A percentile compares a stretch with the other conserved stretches of the same genome.
Conservation (phyloP, 2,329 filamentous ascomycete genomes). For the Diplodia scrobiculata region DNA sequence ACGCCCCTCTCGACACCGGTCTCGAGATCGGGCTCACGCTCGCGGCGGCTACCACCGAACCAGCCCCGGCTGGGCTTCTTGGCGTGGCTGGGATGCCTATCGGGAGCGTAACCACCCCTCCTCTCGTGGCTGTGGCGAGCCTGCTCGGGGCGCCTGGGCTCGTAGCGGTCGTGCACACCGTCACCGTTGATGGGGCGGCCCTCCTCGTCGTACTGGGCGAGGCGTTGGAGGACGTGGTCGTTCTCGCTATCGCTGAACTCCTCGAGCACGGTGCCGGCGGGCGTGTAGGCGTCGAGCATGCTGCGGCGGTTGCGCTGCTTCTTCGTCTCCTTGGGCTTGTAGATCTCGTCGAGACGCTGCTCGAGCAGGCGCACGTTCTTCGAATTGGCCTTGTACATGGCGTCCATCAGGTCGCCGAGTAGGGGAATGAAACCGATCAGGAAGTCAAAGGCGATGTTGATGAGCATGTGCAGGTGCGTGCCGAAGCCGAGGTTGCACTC, state of each 20-base stretch:
- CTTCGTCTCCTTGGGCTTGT: slow-evolving; percentile 51
- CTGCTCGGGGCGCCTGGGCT: slow-evolving; percentile 18
- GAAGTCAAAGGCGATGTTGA: slow-evolving; percentile 78
- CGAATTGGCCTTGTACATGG: slow-evolving; percentile 72
- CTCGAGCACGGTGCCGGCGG: slow-evolving; percentile 52
- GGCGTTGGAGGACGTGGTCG: not conserved
- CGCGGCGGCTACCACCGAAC: slow-evolving; percentile 26
- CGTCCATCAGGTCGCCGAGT: slow-evolving; percentile 74
- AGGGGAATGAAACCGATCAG: slow-evolving; percentile 72
- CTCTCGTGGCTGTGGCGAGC: slow-evolving; percentile 24
- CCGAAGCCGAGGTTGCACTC: slow-evolving; percentile 71
- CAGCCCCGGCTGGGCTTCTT: slow-evolving; percentile 22
- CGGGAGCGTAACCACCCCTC: slow-evolving; percentile 19
- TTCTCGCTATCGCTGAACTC: slow-evolving; percentile 46
- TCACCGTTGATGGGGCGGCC: slow-evolving; percentile 12
- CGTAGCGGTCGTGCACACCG: slow-evolving; percentile 15
- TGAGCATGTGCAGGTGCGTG: slow-evolving; percentile 70
- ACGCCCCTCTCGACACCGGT: too few species aligned
- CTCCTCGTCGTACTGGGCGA: slow-evolving; percentile 36
- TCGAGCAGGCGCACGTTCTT: slow-evolving; percentile 73
- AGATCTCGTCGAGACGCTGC: slow-evolving; percentile 67
- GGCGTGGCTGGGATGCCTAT: slow-evolving; percentile 7
- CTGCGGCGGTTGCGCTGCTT: slow-evolving; percentile 23
- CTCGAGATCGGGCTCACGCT: slow-evolving; percentile 26
- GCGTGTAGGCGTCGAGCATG: slow-evolving; percentile 26